These are phyloP conservation scores for Aureobasidium sp. DNA, from an alignment of 2,329 filamentous ascomycete species.

Conservation along the genomic window DNA sequence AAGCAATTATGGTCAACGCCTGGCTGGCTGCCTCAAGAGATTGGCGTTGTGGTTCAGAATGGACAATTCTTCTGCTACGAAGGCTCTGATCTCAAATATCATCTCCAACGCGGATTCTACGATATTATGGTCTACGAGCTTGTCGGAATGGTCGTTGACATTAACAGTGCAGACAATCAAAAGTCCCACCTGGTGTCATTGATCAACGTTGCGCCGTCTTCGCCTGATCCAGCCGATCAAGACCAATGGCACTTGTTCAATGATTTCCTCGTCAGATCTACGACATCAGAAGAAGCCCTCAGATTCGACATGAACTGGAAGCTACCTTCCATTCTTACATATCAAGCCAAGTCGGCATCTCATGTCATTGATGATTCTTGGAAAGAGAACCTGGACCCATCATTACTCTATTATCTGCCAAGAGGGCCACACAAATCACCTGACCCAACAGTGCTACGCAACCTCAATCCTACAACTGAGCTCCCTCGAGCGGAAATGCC, in stretches of 20 bases:
- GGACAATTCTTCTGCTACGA: slow-evolving; percentile 95
- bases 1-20: slow-evolving; percentile 80
- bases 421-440: slow-evolving; percentile 30
- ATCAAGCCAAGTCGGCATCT: slow-evolving; percentile 72
- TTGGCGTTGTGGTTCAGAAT: slow-evolving; percentile 82
- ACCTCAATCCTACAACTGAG: slow-evolving; percentile 54
- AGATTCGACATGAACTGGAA: slow-evolving; percentile 92
- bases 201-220: slow-evolving; percentile 70
- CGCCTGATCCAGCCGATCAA: slow-evolving; percentile 49
- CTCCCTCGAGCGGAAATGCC: slow-evolving; percentile 59
- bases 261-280: slow-evolving; percentile 81
- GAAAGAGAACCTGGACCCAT: slow-evolving; percentile 78
- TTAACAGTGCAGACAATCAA: slow-evolving; percentile 76
- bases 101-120: slow-evolving; percentile 70
- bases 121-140: slow-evolving; percentile 85
- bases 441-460: slow-evolving; percentile 51
- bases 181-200: slow-evolving; percentile 88
- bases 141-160: slow-evolving; percentile 81
- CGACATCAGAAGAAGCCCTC: slow-evolving; percentile 75
- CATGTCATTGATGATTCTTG: slow-evolving; percentile 79
- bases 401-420: slow-evolving; percentile 59
- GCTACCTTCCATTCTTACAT: slow-evolving; percentile 77
- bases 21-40: slow-evolving; percentile 87
- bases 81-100: slow-evolving; percentile 76
- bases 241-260: slow-evolving; percentile 95